Percentiles rank a stretch among this genome's conserved stretches.
Evolutionary conservation across 1,284 basidiomycete species (phyloP).

Genomic region (Sporisorium scitamineum): DNA sequence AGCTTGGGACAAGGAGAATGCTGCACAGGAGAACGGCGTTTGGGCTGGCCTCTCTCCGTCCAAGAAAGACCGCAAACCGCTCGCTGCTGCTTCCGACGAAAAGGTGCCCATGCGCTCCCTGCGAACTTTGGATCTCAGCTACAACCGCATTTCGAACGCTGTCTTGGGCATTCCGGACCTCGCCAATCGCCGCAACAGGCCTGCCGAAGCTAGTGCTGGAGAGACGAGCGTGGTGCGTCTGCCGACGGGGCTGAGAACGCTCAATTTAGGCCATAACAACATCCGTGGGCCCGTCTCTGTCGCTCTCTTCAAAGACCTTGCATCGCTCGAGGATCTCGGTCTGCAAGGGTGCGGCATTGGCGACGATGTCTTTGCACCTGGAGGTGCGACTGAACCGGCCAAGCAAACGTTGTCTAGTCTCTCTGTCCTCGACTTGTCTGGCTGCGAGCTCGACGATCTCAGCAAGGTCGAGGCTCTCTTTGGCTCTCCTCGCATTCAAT

Average conservation of each 20-base stretch:
- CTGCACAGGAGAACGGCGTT: constrained; percentile 47
- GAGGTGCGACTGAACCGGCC: background rate
- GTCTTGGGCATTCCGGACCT: constrained; percentile 45
- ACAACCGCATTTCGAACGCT: constrained; percentile 55
- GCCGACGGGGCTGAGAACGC: constrained; percentile 45
- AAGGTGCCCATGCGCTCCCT: constrained; percentile 45
- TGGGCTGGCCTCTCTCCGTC: constrained; percentile 53
- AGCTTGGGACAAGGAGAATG: constrained; percentile 48
- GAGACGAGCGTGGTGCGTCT: constrained; percentile 18
- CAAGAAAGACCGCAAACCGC: constrained; percentile 41
- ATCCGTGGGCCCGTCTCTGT: constrained; percentile 57
- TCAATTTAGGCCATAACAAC: constrained; percentile 57
- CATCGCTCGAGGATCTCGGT: constrained; percentile 49
- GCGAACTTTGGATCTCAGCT: constrained; percentile 51
- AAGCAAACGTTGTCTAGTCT: constrained; percentile 39
- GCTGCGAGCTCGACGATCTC: constrained; percentile 60
- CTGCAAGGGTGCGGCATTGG: constrained; percentile 59
- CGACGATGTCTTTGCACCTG: constrained; percentile 56
- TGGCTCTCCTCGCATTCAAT: constrained; percentile 44
- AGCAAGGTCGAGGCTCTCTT: constrained; percentile 50
- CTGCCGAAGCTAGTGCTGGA: background rate
- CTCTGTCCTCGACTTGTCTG: constrained; percentile 51
- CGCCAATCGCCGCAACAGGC: constrained; percentile 29
- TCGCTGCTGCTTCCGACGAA: background rate
- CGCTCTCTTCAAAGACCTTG: constrained; percentile 31